These are phyloP conservation scores for Aureobasidium sp. DNA, from an alignment of 2,329 filamentous ascomycete genomes.

Conservation along the genomic window DNA sequence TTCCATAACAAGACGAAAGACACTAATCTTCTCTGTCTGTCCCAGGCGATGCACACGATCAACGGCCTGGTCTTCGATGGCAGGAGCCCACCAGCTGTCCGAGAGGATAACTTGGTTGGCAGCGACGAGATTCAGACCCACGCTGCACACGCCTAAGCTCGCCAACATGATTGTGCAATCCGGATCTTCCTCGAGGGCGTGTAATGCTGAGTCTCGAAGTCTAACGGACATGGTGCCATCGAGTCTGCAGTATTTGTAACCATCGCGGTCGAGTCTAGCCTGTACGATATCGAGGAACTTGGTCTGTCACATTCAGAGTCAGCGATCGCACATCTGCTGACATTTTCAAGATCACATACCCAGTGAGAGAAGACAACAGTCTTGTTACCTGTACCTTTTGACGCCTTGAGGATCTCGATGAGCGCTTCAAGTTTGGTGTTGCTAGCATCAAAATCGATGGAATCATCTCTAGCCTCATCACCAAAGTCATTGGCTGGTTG, in stretches of 20 bases:
- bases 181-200: slow-evolving; percentile 57
- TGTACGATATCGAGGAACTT: slow-evolving; percentile 63
- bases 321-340: not conserved
- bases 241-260: slow-evolving; percentile 60
- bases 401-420: slow-evolving; percentile 64
- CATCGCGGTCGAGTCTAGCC: slow-evolving; percentile 52
- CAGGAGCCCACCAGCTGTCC: slow-evolving; percentile 88
- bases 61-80: slow-evolving; percentile 85
- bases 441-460: slow-evolving; percentile 49
- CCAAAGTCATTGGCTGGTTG: slow-evolving; percentile 49
- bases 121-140: slow-evolving; percentile 77
- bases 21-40: slow-evolving; percentile 67
- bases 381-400: slow-evolving; percentile 58
- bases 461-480: slow-evolving; percentile 39
- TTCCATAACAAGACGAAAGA: slow-evolving; percentile 77
- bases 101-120: slow-evolving; percentile 78
- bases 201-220: slow-evolving; percentile 63
- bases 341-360: slow-evolving; percentile 38
- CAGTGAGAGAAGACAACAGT: slow-evolving; percentile 70
- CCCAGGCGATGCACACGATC: slow-evolving; percentile 82
- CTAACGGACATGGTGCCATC: slow-evolving; percentile 70
- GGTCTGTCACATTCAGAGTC: slow-evolving; percentile 23
- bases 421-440: slow-evolving; percentile 80
- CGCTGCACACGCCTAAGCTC: slow-evolving; percentile 71
- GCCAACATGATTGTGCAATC: slow-evolving; percentile 70